A percentile compares a stretch with the other conserved stretches of the same genome.
Conservation (phyloP, 139 green algal genomes). For the Chlorella vulgaris region DNA sequence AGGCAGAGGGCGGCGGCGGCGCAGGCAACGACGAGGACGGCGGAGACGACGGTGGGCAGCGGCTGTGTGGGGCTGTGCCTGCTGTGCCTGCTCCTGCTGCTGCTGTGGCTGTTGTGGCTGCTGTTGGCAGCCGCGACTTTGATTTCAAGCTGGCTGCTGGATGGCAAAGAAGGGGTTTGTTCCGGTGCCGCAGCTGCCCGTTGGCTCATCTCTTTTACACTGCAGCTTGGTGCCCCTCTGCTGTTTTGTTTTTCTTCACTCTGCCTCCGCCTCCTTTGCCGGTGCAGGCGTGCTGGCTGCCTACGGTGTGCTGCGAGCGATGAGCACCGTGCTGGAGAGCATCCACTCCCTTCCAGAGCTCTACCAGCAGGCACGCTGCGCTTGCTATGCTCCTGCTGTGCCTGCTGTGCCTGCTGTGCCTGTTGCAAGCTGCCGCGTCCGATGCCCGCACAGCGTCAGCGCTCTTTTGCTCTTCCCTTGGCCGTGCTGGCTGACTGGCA, state of each 20-base stretch:
- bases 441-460: no score
- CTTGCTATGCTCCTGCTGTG: no score
- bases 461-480: no score
- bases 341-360: slow-evolving; percentile 77
- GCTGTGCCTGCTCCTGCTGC: background rate
- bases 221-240: no score
- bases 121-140: no score
- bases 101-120: background rate
- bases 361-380: slow-evolving; percentile 50
- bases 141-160: no score
- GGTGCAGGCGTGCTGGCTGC: slow-evolving; percentile 74
- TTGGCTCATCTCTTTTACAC: background rate
- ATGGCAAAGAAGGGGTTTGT: no score
- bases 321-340: slow-evolving; percentile 91
- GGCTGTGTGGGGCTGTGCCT: background rate
- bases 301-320: slow-evolving; percentile 86
- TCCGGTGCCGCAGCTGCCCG: no score
- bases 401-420: no score
- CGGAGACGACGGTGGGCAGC: background rate
- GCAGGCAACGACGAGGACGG: slow-evolving; percentile 3
- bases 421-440: no score
- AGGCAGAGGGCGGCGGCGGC: slow-evolving; percentile 68
- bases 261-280: background rate
- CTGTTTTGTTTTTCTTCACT: slow-evolving; percentile 53
- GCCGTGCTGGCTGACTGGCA: no score